Percentiles rank a stretch among this genome's conserved stretches.
phyloP scores from a whole-genome alignment of 257 asterid genomes.

The Ehretia macrophylla region DNA sequence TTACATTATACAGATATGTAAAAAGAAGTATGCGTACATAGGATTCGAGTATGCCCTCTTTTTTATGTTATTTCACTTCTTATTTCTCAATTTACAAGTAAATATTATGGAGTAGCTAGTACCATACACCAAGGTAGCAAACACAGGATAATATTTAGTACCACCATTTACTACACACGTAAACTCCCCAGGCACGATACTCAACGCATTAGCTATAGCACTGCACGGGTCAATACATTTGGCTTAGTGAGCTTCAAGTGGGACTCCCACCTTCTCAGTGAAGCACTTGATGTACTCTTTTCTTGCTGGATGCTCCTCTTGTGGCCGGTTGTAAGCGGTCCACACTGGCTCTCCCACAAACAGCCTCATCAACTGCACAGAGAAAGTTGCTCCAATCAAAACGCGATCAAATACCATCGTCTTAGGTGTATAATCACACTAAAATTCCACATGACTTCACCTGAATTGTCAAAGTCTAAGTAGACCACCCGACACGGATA shows the following conservation, averaged over 20 bases:
- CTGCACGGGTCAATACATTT: no score
- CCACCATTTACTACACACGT: not conserved
- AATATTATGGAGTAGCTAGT: not conserved
- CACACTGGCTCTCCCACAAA: slow-evolving; percentile 91
- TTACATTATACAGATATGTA: not conserved
- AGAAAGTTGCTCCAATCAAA: not conserved
- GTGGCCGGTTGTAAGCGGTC: slow-evolving; percentile 79
- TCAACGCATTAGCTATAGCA: no score
- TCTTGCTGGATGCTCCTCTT: slow-evolving; percentile 73
- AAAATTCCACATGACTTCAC: no score
- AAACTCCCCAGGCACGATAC: not conserved
- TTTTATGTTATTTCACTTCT: no score
- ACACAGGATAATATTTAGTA: not conserved
- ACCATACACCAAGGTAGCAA: not conserved
- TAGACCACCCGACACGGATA: no score
- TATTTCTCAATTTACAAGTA: not conserved
- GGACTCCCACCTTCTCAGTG: slow-evolving; percentile 25
- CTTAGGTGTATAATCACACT: not conserved
- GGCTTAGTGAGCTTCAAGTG: slow-evolving; percentile 46
- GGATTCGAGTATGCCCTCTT: not conserved
- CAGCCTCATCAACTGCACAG: slow-evolving; percentile 65
- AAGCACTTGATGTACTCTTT: slow-evolving; percentile 42
- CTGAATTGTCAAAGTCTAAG: no score
- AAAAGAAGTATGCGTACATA: not conserved
- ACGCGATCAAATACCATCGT: no score